These are phyloP conservation scores for Neonothopanus nambi DNA, from an alignment of 1,284 basidiomycete genomes.

Conservation along the genomic window DNA sequence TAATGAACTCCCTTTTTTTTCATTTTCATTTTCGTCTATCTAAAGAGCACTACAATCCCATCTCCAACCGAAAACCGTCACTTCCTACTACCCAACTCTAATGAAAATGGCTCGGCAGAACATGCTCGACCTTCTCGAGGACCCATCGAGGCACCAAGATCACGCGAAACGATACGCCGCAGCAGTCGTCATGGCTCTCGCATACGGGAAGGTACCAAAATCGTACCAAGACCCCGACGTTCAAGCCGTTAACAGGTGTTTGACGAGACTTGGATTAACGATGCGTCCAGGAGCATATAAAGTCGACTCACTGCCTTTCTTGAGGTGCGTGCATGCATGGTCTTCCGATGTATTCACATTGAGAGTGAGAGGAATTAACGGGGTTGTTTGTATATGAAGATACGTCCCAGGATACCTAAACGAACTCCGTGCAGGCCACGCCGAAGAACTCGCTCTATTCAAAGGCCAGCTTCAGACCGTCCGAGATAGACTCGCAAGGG, in stretches of 20 bases:
- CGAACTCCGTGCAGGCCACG: conserved; percentile 49
- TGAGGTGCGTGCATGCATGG: conserved; percentile 44
- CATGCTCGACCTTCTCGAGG: conserved; percentile 37
- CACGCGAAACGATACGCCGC: conserved; percentile 50
- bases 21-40: too few relatives aligned
- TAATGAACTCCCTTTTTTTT: background rate
- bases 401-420: conserved; percentile 60
- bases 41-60: conserved; percentile 35
- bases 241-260: conserved; percentile 46
- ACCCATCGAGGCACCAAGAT: conserved; percentile 34
- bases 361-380: too few relatives aligned
- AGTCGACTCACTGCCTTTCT: conserved; percentile 58
- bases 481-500: conserved; percentile 22
- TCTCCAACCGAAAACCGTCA: conserved; percentile 35
- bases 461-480: conserved; percentile 16
- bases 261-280: conserved; percentile 47
- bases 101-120: conserved; percentile 34
- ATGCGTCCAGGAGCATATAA: conserved; percentile 58
- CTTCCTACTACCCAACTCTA: conserved; percentile 35
- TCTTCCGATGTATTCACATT: too few relatives aligned
- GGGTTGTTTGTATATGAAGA: conserved; percentile 26
- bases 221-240: conserved; percentile 60
- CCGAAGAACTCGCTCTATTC: conserved; percentile 16
- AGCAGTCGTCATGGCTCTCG: conserved; percentile 61
- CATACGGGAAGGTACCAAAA: conserved; percentile 61